Conservation (phyloP, 352 stramenopile genomes). For the Pelagophyceae sp. region DNA sequence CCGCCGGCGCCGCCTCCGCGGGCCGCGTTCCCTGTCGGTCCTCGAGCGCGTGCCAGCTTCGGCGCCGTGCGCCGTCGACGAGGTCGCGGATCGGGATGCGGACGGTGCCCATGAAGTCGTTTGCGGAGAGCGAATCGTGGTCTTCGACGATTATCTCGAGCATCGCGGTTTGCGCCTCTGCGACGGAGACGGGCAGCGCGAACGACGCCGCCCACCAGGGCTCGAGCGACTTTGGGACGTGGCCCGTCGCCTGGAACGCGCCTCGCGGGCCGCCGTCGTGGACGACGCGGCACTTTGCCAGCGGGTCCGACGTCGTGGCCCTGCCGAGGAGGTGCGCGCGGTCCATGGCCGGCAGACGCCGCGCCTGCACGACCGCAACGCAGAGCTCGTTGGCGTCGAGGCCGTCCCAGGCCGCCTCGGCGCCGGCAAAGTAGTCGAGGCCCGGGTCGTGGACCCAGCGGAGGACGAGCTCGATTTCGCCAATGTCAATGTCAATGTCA, state of each 20-base stretch:
- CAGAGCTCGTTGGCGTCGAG: not conserved
- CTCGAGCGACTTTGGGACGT: not conserved
- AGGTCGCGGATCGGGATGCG: slow-evolving; percentile 11
- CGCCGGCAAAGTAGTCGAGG: not conserved
- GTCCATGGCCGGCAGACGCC: not conserved
- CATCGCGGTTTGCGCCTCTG: not conserved
- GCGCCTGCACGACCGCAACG: not conserved
- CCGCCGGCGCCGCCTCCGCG: not conserved
- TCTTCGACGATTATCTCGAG: slow-evolving; percentile 28
- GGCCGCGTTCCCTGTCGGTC: slow-evolving; percentile 2
- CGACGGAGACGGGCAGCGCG: not conserved
- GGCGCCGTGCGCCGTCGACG: not conserved
- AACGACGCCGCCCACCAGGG: not conserved
- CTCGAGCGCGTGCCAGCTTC: slow-evolving; percentile 7
- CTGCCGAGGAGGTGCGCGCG: not conserved
- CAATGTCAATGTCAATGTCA: not conserved
- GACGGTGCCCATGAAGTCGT: slow-evolving; percentile 26
- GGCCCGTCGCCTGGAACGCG: not conserved
- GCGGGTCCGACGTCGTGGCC: slow-evolving; percentile 3
- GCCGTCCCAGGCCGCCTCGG: not conserved
- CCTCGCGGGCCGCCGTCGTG: too few species aligned
- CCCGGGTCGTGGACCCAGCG: not conserved
- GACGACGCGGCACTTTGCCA: not conserved
- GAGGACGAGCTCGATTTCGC: not conserved
- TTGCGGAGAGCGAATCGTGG: slow-evolving; percentile 19